These are phyloP conservation scores for Ophiostoma ips DNA, from an alignment of 2,329 filamentous ascomycete species.

Conservation along the genomic window DNA sequence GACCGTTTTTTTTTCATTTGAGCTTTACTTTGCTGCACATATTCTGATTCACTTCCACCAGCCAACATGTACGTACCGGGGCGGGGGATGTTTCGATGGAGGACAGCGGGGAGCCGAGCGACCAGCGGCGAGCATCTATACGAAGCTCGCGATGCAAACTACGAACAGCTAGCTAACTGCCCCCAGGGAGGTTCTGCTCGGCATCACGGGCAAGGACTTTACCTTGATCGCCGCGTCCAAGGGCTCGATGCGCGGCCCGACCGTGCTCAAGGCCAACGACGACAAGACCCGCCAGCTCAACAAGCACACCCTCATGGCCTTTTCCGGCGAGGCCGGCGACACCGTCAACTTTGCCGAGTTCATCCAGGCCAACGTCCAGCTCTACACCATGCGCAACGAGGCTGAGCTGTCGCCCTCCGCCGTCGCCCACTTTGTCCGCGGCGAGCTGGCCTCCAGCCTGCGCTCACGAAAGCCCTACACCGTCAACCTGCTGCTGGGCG, in stretches of 20 bases:
- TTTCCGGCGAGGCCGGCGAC: conserved; percentile 90
- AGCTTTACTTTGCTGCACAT: no score
- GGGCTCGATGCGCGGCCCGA: conserved; percentile 93
- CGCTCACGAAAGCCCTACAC: conserved; percentile 90
- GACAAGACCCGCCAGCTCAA: conserved; percentile 93
- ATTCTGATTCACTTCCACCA: background rate
- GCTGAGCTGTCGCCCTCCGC: conserved; percentile 81
- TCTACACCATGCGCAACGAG: conserved; percentile 97
- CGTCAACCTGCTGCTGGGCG: conserved; percentile 89
- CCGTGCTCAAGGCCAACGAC: conserved; percentile 85
- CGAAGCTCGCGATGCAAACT: no score
- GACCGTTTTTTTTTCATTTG: background rate
- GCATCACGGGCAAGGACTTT: conserved; percentile 98
- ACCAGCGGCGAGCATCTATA: no score
- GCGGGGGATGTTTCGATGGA: background rate
- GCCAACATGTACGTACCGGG: background rate
- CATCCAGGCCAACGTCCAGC: conserved; percentile 94
- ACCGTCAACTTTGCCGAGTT: conserved; percentile 99
- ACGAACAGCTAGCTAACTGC: background rate
- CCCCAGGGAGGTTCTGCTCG: conserved; percentile 85
- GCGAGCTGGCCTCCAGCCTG: conserved; percentile 80
- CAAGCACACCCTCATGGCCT: conserved; percentile 89
- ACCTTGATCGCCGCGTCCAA: conserved; percentile 95
- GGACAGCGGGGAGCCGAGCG: background rate
- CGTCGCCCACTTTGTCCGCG: conserved; percentile 83